Base-by-base conservation (phyloP, 345 rosid species). In the Nephelium lappaceum region DNA sequence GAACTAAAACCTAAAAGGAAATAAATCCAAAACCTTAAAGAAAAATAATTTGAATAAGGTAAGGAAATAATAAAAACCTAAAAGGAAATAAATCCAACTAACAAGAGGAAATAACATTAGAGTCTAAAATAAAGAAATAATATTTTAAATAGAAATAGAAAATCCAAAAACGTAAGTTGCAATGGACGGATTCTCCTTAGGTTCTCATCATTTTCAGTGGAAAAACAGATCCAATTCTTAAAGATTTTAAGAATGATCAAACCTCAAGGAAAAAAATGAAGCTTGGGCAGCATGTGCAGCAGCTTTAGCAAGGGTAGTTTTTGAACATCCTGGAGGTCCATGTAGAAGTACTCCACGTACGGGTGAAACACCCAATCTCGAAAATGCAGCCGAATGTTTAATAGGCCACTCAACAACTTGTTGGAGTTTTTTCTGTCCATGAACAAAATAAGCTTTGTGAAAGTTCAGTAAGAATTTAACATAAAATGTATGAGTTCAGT, bases 271-370 rank as follows among this genome's bases (percentile, higher is more conserved):
- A 80, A 96, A 95, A 86, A 93, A 91, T 24, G 99, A 92, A 65
- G 97, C 96, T 85, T 94, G 92, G 74, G 97, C 91, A 78, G 96
- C 97, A 88, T 93, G 87, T 21, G 97, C 97, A 74, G 93, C 93
- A 16, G 99, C 99, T 88, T 94, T 96, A 51, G 97, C 97, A 76
- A 96, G 97, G 67, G 97, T 96, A n/a, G 97, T 94, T 88, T 96
- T 96, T 21, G 97, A 96, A 88, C 99, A 96, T 79, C 99, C 99
- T 6, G 99, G 98, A 76, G 97, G 98, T 84, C 97, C 99, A 84
- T 96, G 98, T 53, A 96, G 85, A 75, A 95, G 97, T 68, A 90
- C 86, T 71, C 99, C 97, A 72, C 92, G 93, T 73, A 92, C 72
- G 4, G 99, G 98, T 31, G 94, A 88, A 87, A 92, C 87, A 57